These are phyloP conservation scores for Kernera saxatilis DNA, from an alignment of 345 rosid species.

Conservation along the genomic window DNA sequence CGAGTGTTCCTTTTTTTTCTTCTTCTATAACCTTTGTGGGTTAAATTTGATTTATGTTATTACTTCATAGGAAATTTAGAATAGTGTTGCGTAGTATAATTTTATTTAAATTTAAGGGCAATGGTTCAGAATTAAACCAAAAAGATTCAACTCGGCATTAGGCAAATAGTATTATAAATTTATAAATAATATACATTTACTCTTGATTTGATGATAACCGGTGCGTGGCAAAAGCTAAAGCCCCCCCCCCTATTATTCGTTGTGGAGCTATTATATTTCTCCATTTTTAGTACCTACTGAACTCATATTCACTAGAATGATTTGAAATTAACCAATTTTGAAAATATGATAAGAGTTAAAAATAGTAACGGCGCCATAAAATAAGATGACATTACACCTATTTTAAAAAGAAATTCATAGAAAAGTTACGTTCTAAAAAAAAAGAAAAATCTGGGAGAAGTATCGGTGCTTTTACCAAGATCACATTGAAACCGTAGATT, in stretches of 20 bases:
- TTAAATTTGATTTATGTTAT: background rate
- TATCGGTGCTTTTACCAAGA: constrained; percentile 13
- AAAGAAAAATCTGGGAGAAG: background rate
- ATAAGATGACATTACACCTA: background rate
- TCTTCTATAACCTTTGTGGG: background rate
- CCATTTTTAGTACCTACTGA: too few relatives aligned
- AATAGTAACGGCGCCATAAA: background rate
- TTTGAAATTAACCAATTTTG: background rate
- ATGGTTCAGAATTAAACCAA: background rate
- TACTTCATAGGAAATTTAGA: background rate
- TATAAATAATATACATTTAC: background rate
- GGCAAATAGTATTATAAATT: background rate
- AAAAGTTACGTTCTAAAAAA: background rate
- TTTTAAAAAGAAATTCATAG: background rate
- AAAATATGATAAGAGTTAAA: background rate
- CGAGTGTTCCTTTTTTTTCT: background rate
- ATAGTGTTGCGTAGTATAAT: background rate
- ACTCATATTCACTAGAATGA: too few relatives aligned
- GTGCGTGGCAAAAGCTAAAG: constrained; percentile 6
- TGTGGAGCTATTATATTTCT: background rate
- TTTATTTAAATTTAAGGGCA: background rate
- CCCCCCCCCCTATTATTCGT: background rate
- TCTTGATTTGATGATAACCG: background rate
- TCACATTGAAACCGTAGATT: constrained; percentile 1
- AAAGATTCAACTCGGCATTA: background rate